Evolutionary conservation across 2,329 filamentous ascomycete genomes (phyloP).

Genomic region (Nigrospora sphaerica): DNA sequence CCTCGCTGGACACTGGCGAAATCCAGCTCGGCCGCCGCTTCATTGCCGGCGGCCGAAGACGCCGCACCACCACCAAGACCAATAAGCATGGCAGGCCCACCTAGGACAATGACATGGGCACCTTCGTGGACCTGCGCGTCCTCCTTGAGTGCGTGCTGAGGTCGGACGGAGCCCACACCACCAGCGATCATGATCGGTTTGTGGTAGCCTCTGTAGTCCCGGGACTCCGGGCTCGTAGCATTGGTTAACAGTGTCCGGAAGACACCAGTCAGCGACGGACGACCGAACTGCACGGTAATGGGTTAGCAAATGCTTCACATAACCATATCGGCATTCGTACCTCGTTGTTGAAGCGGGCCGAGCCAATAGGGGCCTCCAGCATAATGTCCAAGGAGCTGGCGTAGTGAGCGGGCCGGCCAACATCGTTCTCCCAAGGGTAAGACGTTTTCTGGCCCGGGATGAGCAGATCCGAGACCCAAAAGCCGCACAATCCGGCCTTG

Average conservation of each 20-base stretch:
- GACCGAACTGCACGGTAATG: conserved; percentile 60
- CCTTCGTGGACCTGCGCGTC: conserved; percentile 72
- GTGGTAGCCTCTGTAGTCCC: conserved; percentile 82
- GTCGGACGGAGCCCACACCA: conserved; percentile 85
- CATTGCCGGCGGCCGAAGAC: conserved; percentile 81
- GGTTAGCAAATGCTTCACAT: background rate
- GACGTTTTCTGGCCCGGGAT: conserved; percentile 78
- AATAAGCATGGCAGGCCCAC: conserved; percentile 95
- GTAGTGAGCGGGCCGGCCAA: conserved; percentile 86
- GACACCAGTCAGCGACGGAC: conserved; percentile 80
- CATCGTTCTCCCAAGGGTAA: conserved; percentile 88
- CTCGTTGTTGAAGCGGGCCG: conserved; percentile 90
- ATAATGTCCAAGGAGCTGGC: conserved; percentile 95
- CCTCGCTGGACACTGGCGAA: conserved; percentile 96
- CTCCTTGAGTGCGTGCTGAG: conserved; percentile 84
- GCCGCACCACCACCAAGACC: conserved; percentile 92
- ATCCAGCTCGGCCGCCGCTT: conserved; percentile 85
- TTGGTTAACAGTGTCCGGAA: conserved; percentile 83
- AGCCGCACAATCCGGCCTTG: conserved; percentile 86
- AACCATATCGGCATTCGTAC: background rate
- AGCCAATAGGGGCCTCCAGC: conserved; percentile 93
- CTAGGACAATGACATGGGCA: conserved; percentile 79
- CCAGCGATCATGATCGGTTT: conserved; percentile 87
- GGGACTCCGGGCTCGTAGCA: conserved; percentile 43
- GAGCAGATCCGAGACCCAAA: conserved; percentile 88